Conservation (phyloP, 352 stramenopile species). For the Phytopythium ostracodes region DNA sequence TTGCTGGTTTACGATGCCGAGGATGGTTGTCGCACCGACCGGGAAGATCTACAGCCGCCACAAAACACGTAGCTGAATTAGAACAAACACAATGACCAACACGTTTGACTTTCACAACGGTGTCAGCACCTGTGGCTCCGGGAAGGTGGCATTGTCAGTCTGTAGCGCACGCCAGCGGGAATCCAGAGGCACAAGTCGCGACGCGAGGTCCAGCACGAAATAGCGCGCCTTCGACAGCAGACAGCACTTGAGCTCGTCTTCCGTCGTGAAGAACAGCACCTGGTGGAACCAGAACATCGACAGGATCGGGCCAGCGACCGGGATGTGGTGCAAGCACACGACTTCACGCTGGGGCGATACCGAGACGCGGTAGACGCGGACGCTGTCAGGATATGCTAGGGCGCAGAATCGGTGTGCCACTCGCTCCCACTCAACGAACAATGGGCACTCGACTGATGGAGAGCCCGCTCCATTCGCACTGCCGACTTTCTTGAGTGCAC, state of each 20-base stretch:
- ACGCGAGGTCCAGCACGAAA: conserved; percentile 64
- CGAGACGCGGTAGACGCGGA: conserved; percentile 48
- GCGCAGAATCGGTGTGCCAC: conserved; percentile 43
- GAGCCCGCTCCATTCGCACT: not conserved
- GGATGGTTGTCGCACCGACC: conserved; percentile 36
- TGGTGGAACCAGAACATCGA: conserved; percentile 68
- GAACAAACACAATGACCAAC: not conserved
- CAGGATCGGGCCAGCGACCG: conserved; percentile 25
- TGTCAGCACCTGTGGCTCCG: conserved; percentile 31
- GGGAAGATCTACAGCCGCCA: conserved; percentile 27
- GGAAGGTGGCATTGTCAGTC: conserved; percentile 28
- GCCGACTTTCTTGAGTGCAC: conserved; percentile 21
- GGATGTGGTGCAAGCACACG: conserved; percentile 53
- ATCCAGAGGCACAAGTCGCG: conserved; percentile 15
- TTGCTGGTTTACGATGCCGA: conserved; percentile 43
- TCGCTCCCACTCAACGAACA: conserved; percentile 61
- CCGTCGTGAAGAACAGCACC: conserved; percentile 58
- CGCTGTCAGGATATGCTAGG: conserved; percentile 41
- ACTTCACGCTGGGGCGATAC: conserved; percentile 18
- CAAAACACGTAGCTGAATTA: not conserved
- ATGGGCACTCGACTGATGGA: conserved; percentile 41
- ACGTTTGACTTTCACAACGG: not conserved
- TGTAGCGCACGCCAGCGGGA: conserved; percentile 1
- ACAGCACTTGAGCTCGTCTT: conserved; percentile 61
- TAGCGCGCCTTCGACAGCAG: conserved; percentile 52